Conservation (phyloP, 257 asterid species). For the Nyctanthes arbortristis region DNA sequence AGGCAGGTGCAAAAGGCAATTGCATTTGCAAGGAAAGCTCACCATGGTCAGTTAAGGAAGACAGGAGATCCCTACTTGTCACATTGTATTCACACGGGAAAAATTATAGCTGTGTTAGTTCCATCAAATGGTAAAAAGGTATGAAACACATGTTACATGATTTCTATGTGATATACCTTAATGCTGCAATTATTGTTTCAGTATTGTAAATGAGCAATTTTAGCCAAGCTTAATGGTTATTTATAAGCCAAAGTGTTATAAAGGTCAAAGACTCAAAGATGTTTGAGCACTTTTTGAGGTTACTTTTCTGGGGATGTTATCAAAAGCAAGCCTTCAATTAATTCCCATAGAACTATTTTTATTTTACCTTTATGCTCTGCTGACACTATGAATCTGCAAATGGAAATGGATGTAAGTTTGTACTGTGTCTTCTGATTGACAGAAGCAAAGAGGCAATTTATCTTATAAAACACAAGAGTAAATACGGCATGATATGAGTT, state of each 20-base stretch:
- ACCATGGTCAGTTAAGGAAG: slow-evolving; percentile 84
- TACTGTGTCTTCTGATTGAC: slow-evolving; percentile 10
- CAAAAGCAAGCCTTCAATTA: not conserved
- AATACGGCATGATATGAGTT: slow-evolving; percentile 4
- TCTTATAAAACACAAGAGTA: not conserved
- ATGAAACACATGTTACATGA: slow-evolving; percentile 27
- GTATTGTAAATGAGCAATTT: not conserved
- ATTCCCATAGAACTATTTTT: not conserved
- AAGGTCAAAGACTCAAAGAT: too few relatives aligned
- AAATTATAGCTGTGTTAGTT: slow-evolving; percentile 75
- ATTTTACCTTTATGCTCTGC: not conserved
- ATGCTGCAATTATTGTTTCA: slow-evolving; percentile 2
- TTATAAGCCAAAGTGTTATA: too few relatives aligned
- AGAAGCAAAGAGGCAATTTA: not conserved
- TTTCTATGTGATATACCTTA: slow-evolving; percentile 14
- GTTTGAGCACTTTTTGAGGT: not conserved
- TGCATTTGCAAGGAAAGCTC: slow-evolving; percentile 90
- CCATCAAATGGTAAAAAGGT: slow-evolving; percentile 86
- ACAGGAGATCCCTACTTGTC: slow-evolving; percentile 97
- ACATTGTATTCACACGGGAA: slow-evolving; percentile 95
- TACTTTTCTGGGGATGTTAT: not conserved
- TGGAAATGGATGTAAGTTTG: not conserved
- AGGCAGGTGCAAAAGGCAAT: slow-evolving; percentile 99
- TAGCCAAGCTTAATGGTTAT: slow-evolving; percentile 6
- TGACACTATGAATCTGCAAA: not conserved